phyloP scores from a whole-genome alignment of 2,329 filamentous ascomycete genomes.

The Didymosphaeria variabile region DNA sequence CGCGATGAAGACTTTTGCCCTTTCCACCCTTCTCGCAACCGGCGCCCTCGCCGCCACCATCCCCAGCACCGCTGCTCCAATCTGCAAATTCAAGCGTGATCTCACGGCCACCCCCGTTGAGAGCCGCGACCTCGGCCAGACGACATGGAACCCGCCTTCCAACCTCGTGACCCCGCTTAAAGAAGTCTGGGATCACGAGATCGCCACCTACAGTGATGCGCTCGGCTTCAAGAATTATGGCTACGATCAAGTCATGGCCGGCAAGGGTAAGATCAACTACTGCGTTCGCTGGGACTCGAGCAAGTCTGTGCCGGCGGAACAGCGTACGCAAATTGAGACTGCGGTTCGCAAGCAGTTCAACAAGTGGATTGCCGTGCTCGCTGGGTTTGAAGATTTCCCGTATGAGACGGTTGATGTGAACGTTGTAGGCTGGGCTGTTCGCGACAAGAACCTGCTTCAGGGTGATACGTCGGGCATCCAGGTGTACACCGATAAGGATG shows the following conservation, averaged over 20 bases:
- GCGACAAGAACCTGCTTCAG: slow-evolving; percentile 49
- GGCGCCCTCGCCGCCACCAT: slow-evolving; percentile 22
- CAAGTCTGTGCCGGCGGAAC: slow-evolving; percentile 48
- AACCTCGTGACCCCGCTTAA: slow-evolving; percentile 35
- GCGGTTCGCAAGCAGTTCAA: slow-evolving; percentile 50
- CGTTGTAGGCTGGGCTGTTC: slow-evolving; percentile 58
- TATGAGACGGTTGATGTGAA: slow-evolving; percentile 51
- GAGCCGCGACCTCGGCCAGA: slow-evolving; percentile 28
- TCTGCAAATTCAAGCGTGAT: slow-evolving; percentile 30
- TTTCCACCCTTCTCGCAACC: slow-evolving; percentile 28
- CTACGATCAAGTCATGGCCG: slow-evolving; percentile 41
- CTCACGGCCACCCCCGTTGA: slow-evolving; percentile 17
- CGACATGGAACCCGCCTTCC: slow-evolving; percentile 37
- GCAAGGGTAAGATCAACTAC: slow-evolving; percentile 50
- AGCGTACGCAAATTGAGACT: slow-evolving; percentile 50
- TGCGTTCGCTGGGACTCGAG: slow-evolving; percentile 59
- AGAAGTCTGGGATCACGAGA: slow-evolving; percentile 37
- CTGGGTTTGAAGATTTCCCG: slow-evolving; percentile 57
- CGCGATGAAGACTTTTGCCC: slow-evolving; percentile 32
- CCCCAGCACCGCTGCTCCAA: slow-evolving; percentile 24
- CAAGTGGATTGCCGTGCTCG: slow-evolving; percentile 56
- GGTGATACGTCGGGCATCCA: slow-evolving; percentile 49
- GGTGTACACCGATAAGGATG: slow-evolving; percentile 55
- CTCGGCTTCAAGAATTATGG: slow-evolving; percentile 44
- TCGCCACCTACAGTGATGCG: slow-evolving; percentile 30